Evolutionary conservation across 352 stramenopile species (phyloP), one percentile per base, ranked within the genome.

Genomic region (Hyaloperonospora brassicae): DNA sequence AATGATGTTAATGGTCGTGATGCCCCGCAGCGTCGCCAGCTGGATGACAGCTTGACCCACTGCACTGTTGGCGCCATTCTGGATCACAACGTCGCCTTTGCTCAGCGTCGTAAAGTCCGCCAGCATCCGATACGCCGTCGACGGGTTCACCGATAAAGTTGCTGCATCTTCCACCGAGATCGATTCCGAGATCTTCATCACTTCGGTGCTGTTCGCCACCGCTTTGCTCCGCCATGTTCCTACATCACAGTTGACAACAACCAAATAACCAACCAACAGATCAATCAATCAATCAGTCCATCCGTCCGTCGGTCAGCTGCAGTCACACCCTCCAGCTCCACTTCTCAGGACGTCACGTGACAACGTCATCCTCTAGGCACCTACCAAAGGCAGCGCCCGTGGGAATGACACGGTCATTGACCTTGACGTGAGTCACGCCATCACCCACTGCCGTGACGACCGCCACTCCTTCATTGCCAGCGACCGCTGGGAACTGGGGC

Each of bases 1-100:
- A 43, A 96, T 73, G 25, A 96, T 73, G 65, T 96, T 96, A 61
- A 96, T 89, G 46, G 85, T 95, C 69, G 93, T 84, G 50, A 96
- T 84, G 54, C 85, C 85, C 42, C 85, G 84, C 50, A 90, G 64
- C 39, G 73, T 73, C n/a, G 85, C 84, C 57, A 96, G 64, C 64
- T 96, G 87, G 56, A 96, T 86, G 36, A 96, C 82, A 1, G 87
- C 83, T 64, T 92, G 70, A 50, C 87, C 87, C 22, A 96, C 86
- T 11, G 84, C 67, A 55, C 77, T 91, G 70, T 93, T 95, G 25
- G 87, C 86, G 34, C 72, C 87, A 68, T 95, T 96, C 69, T 96
- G 87, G 60, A 96, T 95, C 43, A 96, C 51, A 25, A 89, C 76
- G 62, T 96, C 87, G 50, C 87, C 86, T 57, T 69, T 68, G 50